Evolutionary conservation across 2,329 filamentous ascomycete species (phyloP).

Genomic region (Chalara sp.): DNA sequence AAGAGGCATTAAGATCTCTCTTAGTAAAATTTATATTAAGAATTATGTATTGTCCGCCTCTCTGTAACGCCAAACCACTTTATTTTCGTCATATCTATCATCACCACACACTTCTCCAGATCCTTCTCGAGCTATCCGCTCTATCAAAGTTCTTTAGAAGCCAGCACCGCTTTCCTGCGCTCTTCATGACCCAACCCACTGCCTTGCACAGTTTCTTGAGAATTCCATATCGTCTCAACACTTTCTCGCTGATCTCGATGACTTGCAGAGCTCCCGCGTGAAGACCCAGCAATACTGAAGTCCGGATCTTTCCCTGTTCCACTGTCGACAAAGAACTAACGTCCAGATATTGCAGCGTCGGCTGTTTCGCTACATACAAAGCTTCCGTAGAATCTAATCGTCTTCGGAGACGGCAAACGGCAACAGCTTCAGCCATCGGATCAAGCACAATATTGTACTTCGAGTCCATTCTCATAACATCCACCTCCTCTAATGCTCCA

Average conservation of each 20-base stretch:
- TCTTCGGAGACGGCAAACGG: slow-evolving; percentile 12
- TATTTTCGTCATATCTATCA: too few species aligned
- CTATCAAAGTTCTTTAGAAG: neutral
- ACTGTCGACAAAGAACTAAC: slow-evolving; percentile 6
- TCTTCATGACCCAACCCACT: slow-evolving; percentile 7
- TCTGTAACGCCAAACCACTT: too few species aligned
- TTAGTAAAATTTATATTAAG: too few species aligned
- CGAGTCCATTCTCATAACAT: neutral
- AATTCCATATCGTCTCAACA: slow-evolving; percentile 1
- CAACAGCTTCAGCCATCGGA: slow-evolving; percentile 13
- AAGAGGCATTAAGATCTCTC: too few species aligned
- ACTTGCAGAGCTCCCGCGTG: slow-evolving; percentile 9
- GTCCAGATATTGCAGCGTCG: slow-evolving; percentile 8
- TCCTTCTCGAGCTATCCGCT: too few species aligned
- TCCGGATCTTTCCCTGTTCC: slow-evolving; percentile 12
- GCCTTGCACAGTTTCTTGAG: slow-evolving; percentile 1
- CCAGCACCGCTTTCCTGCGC: neutral
- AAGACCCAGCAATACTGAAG: slow-evolving; percentile 9
- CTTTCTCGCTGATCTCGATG: slow-evolving; percentile 8
- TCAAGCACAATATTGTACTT: slow-evolving; percentile 7
- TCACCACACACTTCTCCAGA: too few species aligned
- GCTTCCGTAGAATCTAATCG: slow-evolving; percentile 3
- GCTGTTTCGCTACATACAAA: neutral
- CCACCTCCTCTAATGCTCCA: too few species aligned
- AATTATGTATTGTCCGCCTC: too few species aligned